Conservation (phyloP, 768 basidiomycete species). For the Scleroderma bovista region DNA sequence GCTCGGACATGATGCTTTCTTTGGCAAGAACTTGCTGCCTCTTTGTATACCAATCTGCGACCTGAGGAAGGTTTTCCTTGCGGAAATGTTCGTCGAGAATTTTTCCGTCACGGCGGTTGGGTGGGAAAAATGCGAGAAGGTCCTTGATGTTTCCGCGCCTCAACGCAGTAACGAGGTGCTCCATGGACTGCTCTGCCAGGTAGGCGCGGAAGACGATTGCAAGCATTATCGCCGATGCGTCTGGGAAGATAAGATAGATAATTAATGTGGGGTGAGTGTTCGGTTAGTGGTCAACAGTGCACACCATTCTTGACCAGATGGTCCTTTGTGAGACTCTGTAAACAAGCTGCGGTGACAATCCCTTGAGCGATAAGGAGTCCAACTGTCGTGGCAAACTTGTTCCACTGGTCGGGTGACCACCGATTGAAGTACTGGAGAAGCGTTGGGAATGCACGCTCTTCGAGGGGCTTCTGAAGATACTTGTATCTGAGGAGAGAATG, state of each 20-base stretch:
- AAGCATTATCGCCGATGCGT: slow-evolving; percentile 71
- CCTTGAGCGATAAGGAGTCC: slow-evolving; percentile 84
- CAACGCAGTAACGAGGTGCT: slow-evolving; percentile 78
- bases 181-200: slow-evolving; percentile 79
- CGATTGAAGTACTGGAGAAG: slow-evolving; percentile 87
- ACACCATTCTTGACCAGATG: slow-evolving; percentile 93
- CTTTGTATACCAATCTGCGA: slow-evolving; percentile 95
- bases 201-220: slow-evolving; percentile 79
- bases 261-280: neutral
- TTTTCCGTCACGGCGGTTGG: slow-evolving; percentile 70
- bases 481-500: slow-evolving; percentile 66
- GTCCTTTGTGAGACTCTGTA: slow-evolving; percentile 84
- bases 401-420: slow-evolving; percentile 71
- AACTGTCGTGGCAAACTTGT: slow-evolving; percentile 77
- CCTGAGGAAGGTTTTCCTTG: slow-evolving; percentile 65
- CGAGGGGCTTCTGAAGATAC: slow-evolving; percentile 96
- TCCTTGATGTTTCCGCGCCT: slow-evolving; percentile 85
- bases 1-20: slow-evolving; percentile 63
- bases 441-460: slow-evolving; percentile 74
- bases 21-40: slow-evolving; percentile 80
- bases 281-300: slow-evolving; percentile 8
- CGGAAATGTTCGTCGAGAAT: slow-evolving; percentile 84
- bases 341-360: slow-evolving; percentile 68
- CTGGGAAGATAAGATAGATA: slow-evolving; percentile 39
- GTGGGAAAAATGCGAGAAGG: slow-evolving; percentile 81